phyloP scores from a whole-genome alignment of 495 filamentous ascomycete genomes.

The Hypoxylon subgilvum region DNA sequence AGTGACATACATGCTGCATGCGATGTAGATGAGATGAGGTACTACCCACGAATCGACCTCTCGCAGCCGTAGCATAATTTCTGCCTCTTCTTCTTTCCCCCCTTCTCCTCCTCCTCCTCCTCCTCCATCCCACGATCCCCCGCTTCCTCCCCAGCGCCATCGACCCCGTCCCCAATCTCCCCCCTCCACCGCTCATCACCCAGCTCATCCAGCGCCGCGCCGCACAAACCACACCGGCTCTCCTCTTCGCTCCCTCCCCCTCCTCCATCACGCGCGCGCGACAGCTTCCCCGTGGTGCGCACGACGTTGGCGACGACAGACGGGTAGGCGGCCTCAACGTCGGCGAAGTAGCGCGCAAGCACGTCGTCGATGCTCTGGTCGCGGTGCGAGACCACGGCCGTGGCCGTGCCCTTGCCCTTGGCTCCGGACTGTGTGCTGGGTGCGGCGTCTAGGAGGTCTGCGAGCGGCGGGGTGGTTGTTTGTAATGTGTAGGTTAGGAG shows the following conservation, averaged over 20 bases:
- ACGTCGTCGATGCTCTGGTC: constrained; percentile 88
- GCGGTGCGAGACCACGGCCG: constrained; percentile 64
- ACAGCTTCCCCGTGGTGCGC: constrained; percentile 79
- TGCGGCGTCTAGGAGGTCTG: constrained; percentile 50
- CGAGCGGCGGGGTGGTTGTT: constrained; percentile 57
- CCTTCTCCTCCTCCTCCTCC: neutral
- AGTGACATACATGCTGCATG: no score
- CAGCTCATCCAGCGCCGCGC: constrained; percentile 54
- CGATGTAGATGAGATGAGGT: no score
- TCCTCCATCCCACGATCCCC: constrained; percentile 10
- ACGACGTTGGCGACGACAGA: constrained; percentile 94
- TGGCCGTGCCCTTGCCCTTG: constrained; percentile 41
- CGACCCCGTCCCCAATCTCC: constrained; percentile 47
- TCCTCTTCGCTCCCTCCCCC: neutral
- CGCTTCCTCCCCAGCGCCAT: constrained; percentile 1
- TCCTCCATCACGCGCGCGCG: constrained; percentile 36
- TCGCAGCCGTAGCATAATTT: constrained; percentile 61
- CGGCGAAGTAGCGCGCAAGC: constrained; percentile 85
- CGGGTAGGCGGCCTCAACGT: constrained; percentile 86
- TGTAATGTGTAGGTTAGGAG: constrained; percentile 66
- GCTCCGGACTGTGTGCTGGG: neutral
- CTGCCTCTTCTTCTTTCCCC: constrained; percentile 9
- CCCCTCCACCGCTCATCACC: constrained; percentile 59
- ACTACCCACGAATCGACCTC: constrained; percentile 51
- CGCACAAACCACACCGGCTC: constrained; percentile 56